phyloP scores from a whole-genome alignment of 805 yeast genomes.

The Metschnikowia orientalis region DNA sequence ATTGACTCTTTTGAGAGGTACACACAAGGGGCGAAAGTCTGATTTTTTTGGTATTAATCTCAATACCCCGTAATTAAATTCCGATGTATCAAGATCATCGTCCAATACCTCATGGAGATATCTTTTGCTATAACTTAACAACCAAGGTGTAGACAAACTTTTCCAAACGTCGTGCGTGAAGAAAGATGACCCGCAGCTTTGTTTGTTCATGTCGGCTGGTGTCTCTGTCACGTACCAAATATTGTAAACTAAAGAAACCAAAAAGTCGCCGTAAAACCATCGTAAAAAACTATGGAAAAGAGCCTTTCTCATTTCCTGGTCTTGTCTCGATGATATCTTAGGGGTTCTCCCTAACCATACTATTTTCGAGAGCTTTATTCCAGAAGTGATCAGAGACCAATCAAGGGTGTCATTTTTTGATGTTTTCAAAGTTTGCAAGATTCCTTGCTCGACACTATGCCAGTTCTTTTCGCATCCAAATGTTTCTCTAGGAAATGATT shows the following conservation, averaged over 20 bases:
- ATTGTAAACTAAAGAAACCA: conserved; percentile 44
- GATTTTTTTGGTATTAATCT: conserved; percentile 57
- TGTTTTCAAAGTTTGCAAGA: conserved; percentile 4
- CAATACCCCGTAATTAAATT: conserved; percentile 34
- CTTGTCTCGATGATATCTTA: conserved; percentile 35
- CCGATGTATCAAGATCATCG: not conserved
- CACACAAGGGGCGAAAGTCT: conserved; percentile 58
- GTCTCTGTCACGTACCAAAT: conserved; percentile 67
- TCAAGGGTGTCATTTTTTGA: conserved; percentile 31
- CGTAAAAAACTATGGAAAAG: conserved; percentile 40
- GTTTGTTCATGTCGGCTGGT: not conserved
- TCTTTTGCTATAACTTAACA: conserved; percentile 36
- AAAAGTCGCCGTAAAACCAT: conserved; percentile 54
- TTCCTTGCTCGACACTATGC: conserved; percentile 4
- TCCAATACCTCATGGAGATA: conserved; percentile 24
- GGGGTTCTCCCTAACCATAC: conserved; percentile 48
- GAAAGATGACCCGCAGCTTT: conserved; percentile 35
- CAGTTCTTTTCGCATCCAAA: conserved; percentile 51
- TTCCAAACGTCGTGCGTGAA: conserved; percentile 62
- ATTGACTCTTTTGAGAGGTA: conserved; percentile 33
- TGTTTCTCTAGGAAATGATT: conserved; percentile 45
- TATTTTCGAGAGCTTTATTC: conserved; percentile 42
- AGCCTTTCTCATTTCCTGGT: conserved; percentile 32
- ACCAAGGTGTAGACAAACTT: conserved; percentile 37
- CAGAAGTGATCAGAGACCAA: conserved; percentile 27